Evolutionary conservation across 371 early-diverging fungal genomes (phyloP).

Genomic region (Rhizopus sp.): DNA sequence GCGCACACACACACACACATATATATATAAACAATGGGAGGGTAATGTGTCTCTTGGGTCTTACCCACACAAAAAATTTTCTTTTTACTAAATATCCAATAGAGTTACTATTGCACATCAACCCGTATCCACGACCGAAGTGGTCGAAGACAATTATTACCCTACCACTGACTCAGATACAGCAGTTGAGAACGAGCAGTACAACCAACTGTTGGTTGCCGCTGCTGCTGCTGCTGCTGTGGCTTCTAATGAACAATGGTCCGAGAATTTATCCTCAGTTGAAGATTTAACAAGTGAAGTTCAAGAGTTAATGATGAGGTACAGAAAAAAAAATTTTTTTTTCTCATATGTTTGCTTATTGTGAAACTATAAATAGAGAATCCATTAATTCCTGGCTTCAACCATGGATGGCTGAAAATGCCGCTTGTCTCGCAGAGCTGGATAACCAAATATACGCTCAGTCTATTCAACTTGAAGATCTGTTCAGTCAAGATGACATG

Average conservation of each 20-base stretch:
- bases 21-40: conserved; percentile 1
- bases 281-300: conserved; percentile 52
- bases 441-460: conserved; percentile 41
- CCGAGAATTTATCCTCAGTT: conserved; percentile 16
- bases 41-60: neutral
- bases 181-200: conserved; percentile 26
- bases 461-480: conserved; percentile 38
- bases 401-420: conserved; percentile 31
- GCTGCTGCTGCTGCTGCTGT: conserved; percentile 10
- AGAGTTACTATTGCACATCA: conserved; percentile 38
- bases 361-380: conserved; percentile 24
- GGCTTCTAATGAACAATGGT: conserved; percentile 17
- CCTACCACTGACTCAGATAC: conserved; percentile 6
- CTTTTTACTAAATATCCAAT: neutral
- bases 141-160: conserved; percentile 8
- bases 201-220: conserved; percentile 28
- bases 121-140: conserved; percentile 8
- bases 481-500: conserved; percentile 42
- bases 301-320: conserved; percentile 49
- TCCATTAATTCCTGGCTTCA: conserved; percentile 36
- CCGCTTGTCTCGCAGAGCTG: conserved; percentile 26
- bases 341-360: conserved; percentile 2
- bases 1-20: too few species aligned
- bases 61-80: neutral
- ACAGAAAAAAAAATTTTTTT: conserved; percentile 14